phyloP scores from a whole-genome alignment of 441 rosid species.

The Omphalea diandra region DNA sequence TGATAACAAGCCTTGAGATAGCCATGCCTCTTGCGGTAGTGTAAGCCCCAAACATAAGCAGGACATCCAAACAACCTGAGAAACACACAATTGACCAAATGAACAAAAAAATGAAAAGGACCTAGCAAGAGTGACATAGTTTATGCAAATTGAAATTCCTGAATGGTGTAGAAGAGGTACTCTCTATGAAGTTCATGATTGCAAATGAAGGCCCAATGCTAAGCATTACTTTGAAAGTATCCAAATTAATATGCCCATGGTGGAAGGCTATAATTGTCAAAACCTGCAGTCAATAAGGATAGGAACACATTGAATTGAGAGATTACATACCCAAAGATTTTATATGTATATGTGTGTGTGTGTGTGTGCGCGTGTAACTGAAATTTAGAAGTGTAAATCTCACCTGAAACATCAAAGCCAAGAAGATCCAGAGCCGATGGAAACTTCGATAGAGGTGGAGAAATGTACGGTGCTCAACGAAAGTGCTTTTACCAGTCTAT shows the following conservation, averaged over 20 bases:
- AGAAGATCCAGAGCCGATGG: constrained; percentile 96
- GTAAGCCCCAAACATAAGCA: constrained; percentile 98
- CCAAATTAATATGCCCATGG: constrained; percentile 53
- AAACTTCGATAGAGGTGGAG: constrained; percentile 97
- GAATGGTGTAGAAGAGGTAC: constrained; percentile 39
- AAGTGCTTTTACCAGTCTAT: constrained; percentile 97
- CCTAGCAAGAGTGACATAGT: constrained; percentile 16
- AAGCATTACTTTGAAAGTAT: constrained; percentile 77
- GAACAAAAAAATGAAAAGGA: constrained; percentile 15
- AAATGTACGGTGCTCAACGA: constrained; percentile 98
- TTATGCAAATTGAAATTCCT: constrained; percentile 24
- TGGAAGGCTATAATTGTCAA: constrained; percentile 92
- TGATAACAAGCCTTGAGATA: constrained; percentile 88
- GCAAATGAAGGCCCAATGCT: constrained; percentile 92
- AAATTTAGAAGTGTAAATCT: constrained; percentile 24
- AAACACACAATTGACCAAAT: constrained; percentile 26
- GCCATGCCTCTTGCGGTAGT: constrained; percentile 98
- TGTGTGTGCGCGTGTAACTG: no score
- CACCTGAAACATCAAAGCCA: constrained; percentile 98
- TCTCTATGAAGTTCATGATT: constrained; percentile 87
- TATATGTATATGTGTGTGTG: constrained; percentile 1
- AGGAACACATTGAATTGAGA: constrained; percentile 19
- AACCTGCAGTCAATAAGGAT: constrained; percentile 49
- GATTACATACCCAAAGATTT: no score
- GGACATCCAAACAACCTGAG: constrained; percentile 84